Conservation (phyloP, 1,284 basidiomycete genomes). For the Puccinia hordei region DNA sequence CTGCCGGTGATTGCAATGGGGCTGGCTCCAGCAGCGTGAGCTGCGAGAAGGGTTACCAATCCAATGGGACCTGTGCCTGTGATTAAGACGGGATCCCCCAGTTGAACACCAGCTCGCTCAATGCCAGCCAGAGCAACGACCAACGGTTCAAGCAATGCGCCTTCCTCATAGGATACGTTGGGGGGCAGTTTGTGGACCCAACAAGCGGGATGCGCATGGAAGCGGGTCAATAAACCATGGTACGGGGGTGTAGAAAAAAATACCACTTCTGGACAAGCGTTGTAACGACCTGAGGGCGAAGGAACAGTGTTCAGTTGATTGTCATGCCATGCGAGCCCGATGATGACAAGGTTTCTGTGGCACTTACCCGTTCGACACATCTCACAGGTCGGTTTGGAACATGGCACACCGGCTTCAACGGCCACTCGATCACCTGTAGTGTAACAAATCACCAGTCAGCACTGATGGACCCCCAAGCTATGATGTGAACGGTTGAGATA, state of each 20-base stretch:
- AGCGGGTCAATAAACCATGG: conserved; percentile 59
- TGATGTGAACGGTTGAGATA: neutral
- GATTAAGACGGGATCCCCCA: conserved; percentile 63
- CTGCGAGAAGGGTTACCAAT: conserved; percentile 63
- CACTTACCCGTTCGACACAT: conserved; percentile 40
- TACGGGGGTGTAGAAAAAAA: conserved; percentile 59
- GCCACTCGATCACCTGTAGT: conserved; percentile 56
- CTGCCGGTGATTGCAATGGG: conserved; percentile 65
- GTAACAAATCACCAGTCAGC: neutral
- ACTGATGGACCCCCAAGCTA: neutral
- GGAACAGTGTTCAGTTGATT: neutral
- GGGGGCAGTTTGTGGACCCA: conserved; percentile 65
- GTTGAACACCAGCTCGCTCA: conserved; percentile 62
- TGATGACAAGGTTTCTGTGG: too few species aligned
- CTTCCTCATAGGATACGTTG: conserved; percentile 63
- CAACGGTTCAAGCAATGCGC: conserved; percentile 64
- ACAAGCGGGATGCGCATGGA: conserved; percentile 64
- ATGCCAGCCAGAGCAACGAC: conserved; percentile 64
- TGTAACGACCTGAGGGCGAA: conserved; percentile 36
- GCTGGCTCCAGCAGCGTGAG: conserved; percentile 63
- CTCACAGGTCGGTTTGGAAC: conserved; percentile 49
- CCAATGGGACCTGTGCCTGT: conserved; percentile 64
- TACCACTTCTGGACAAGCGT: conserved; percentile 44
- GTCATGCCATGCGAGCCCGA: too few species aligned
- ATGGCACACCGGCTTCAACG: conserved; percentile 56